These are phyloP conservation scores for Erodium maritimum DNA, from an alignment of 345 rosid species.

Conservation along the genomic window DNA sequence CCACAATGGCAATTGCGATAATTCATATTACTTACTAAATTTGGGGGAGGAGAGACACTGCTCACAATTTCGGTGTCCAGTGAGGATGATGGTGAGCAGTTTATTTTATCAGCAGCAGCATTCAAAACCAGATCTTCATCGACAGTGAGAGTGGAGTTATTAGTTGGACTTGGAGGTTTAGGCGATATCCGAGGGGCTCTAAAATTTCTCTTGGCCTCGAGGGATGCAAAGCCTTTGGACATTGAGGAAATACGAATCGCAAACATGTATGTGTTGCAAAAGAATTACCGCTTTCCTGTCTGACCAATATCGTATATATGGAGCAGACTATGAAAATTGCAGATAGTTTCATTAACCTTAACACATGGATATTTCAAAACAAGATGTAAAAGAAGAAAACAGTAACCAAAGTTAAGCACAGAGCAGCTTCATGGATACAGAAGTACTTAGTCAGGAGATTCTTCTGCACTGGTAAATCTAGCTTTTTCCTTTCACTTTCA, in stretches of 20 bases:
- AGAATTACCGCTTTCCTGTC: not conserved
- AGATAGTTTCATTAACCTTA: not conserved
- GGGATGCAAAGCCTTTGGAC: slow-evolving; percentile 62
- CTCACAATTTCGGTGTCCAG: slow-evolving; percentile 10
- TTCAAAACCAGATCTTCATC: slow-evolving; percentile 13
- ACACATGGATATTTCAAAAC: no score
- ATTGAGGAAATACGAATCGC: slow-evolving; percentile 31
- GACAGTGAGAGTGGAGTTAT: slow-evolving; percentile 24
- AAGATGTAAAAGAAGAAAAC: not conserved
- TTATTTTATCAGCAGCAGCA: slow-evolving; percentile 24
- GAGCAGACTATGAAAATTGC: not conserved
- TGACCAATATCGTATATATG: not conserved
- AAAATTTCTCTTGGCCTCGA: slow-evolving; percentile 72
- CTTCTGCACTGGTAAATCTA: slow-evolving; percentile 89
- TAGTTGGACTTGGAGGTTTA: slow-evolving; percentile 25
- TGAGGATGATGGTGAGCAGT: slow-evolving; percentile 12
- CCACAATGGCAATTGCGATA: slow-evolving; percentile 3
- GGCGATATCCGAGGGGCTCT: slow-evolving; percentile 53
- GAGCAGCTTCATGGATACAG: slow-evolving; percentile 54
- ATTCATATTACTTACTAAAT: slow-evolving; percentile 28
- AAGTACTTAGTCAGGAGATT: slow-evolving; percentile 84
- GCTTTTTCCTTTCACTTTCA: slow-evolving; percentile 49
- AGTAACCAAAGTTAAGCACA: not conserved
- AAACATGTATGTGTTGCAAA: not conserved
- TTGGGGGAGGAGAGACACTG: slow-evolving; percentile 12